These are phyloP conservation scores for Craterostigma plantagineum DNA, from an alignment of 257 asterid genomes.

Conservation along the genomic window DNA sequence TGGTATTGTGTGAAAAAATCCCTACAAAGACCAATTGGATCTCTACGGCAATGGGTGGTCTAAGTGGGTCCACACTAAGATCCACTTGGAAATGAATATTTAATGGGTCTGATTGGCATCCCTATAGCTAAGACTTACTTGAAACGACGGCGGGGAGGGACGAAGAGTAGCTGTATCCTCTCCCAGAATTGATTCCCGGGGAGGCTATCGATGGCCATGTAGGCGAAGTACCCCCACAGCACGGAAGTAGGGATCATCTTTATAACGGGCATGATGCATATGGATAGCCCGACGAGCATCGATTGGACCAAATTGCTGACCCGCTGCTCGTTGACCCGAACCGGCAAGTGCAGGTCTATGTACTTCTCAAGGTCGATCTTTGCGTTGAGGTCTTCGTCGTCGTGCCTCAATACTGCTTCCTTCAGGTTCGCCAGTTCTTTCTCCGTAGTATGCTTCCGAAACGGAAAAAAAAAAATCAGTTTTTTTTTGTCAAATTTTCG, in stretches of 20 bases:
- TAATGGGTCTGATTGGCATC: no score
- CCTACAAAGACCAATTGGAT: no score
- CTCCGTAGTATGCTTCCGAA: constrained; percentile 38
- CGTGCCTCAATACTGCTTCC: constrained; percentile 63
- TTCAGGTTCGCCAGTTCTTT: constrained; percentile 58
- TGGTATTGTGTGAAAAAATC: no score
- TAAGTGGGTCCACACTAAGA: no score
- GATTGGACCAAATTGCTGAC: constrained; percentile 85
- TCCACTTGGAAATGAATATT: no score
- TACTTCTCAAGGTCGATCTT: constrained; percentile 56
- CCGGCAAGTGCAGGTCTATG: constrained; percentile 75
- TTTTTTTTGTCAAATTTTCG: neutral
- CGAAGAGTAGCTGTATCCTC: constrained; percentile 53
- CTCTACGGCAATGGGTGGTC: no score
- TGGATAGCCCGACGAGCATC: constrained; percentile 49
- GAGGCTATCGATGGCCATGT: constrained; percentile 95
- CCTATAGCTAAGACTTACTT: constrained; percentile 68
- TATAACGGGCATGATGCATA: constrained; percentile 59
- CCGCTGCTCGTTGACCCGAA: constrained; percentile 89
- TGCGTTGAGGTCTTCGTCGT: constrained; percentile 20
- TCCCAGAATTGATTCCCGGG: constrained; percentile 97
- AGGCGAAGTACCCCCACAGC: constrained; percentile 95
- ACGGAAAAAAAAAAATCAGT: neutral
- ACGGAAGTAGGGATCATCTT: constrained; percentile 82
- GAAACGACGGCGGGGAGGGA: constrained; percentile 79